Evolutionary conservation across 2,329 filamentous ascomycete genomes (phyloP), one percentile per base, ranked within the genome.

Genomic region (Colletotrichum lindemuthianum): DNA sequence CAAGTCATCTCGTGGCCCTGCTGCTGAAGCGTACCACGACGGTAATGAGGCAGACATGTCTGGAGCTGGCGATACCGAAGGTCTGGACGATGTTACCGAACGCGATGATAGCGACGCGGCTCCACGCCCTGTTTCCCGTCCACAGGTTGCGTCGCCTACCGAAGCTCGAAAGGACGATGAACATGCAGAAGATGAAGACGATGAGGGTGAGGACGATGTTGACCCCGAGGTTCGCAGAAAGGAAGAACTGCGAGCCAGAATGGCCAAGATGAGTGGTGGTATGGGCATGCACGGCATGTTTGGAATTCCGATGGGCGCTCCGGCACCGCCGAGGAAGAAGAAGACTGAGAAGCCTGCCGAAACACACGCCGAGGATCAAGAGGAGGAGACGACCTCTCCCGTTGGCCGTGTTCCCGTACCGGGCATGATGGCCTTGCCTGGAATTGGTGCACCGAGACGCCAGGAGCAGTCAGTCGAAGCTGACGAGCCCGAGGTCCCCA

Each of bases 281-380:
- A 97, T 97, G 92, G 93, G 93, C 50, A 97, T 98, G 90, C 89
- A 93, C 74, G 92, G 93, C 71, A 96, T 98, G 89, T 96, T 97
- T 76, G 92, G 92, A 15, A 86, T 93, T 75, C 86, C 89, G 13
- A 85, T 90, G 79, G 75, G 77, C 32, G 76, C 78, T n/a, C 73
- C 80, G 36, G 71, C 80, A 8, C 75, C 80, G 9, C 79, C 81
- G 44, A 88, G 83, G 73, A 88, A 88, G 77, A 88, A 88, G 75
- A 86, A 85, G 73, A 70, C 75, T 43, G 80, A 79, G 65, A 72
- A 81, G 75, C 69, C 78, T 72, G 53, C 69, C 72, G 47, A 79
- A 6, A 64, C 76, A 50, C 58, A 50, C 9, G 44, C 51, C 16
- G 48, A 47, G 45, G 84, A 85, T 60, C 77, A 81, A 41, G 74